Evolutionary conservation across 257 asterid genomes (phyloP), one percentile per base, ranked within the genome.

Genomic region (Capsicum rhomboideum): DNA sequence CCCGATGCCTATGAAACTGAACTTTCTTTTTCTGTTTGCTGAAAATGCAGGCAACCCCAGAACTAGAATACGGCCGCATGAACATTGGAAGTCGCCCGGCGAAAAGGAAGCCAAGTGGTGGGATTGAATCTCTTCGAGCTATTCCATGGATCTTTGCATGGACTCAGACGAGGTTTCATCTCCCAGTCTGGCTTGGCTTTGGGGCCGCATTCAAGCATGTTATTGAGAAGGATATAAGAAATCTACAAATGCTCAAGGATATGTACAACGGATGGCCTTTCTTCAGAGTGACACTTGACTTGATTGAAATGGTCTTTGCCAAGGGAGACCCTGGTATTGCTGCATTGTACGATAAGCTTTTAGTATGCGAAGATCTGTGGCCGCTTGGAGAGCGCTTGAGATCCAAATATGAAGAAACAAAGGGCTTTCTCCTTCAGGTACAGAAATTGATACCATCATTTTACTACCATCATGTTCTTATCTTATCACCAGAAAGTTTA

Each of bases 131-230:
- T 11, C 95, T 95, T 23, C 86, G 99, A 82, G 99, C 98, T 64
- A 95, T 95, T 86, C 99, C 99, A 18, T 95, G 98, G 99, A 95
- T 95, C 88, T 95, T 95, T 80, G 99, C 99, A n/a, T 95, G 99
- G 99, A 95, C 99, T 2, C 99, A 95, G 83, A 95, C 99, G 6
- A 92, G 99, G 68, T 95, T 95, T 78, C 99, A 95, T 88, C 98
- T 95, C 29, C 99, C 99, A 0, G 99, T 95, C 66, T 95, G 99
- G 99, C 97, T 95, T 55, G 98, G 99, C 23, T 94, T 95, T 78
- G 99, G 97, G 40, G 91, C 90, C 44, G 98, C 99, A 20, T 85
- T 95, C 85, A 89, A 90, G 82, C 94, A 91, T 21, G 83, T 83
- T 28, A 89, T 92, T 4, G 89, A 87, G 9, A 95, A 92, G 89